These are phyloP conservation scores for Xenoacremonium recifei DNA, from an alignment of 2,329 filamentous ascomycete species.

Conservation along the genomic window DNA sequence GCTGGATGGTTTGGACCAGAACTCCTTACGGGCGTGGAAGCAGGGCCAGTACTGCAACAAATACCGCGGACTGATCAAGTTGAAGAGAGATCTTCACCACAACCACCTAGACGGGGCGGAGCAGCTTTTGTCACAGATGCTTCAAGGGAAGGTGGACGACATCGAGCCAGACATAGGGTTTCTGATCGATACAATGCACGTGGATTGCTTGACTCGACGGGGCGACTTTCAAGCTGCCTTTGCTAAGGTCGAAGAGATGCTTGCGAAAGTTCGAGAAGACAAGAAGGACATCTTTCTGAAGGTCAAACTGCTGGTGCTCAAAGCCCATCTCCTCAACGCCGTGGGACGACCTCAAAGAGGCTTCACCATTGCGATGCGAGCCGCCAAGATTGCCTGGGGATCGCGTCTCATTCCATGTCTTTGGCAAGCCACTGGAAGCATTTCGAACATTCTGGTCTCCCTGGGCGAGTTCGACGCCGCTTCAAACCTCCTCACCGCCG, in stretches of 20 bases:
- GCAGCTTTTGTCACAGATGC: conserved; percentile 48
- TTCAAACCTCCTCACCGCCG: conserved; percentile 60
- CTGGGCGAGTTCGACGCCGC: conserved; percentile 71
- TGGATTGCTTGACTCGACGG: conserved; percentile 50
- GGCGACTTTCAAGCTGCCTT: conserved; percentile 49
- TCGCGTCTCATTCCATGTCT: conserved; percentile 66
- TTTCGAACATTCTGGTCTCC: conserved; percentile 68
- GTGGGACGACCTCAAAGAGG: conserved; percentile 70
- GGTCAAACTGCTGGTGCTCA: conserved; percentile 69
- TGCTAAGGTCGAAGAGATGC: conserved; percentile 44
- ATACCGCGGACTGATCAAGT: conserved; percentile 64
- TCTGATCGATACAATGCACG: conserved; percentile 49
- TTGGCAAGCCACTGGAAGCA: conserved; percentile 67
- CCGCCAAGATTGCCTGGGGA: conserved; percentile 70
- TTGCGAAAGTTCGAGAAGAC: conserved; percentile 41
- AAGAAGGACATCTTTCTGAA: conserved; percentile 60
- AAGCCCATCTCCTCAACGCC: conserved; percentile 67
- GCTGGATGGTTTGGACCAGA: conserved; percentile 49
- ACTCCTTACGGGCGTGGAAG: conserved; percentile 70
- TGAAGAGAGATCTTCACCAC: conserved; percentile 60
- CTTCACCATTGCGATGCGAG: conserved; percentile 74
- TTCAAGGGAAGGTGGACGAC: conserved; percentile 51
- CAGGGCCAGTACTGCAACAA: conserved; percentile 71
- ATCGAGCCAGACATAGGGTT: conserved; percentile 53
- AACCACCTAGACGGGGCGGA: conserved; percentile 52